These are phyloP conservation scores for Yarrowia deformans DNA, from an alignment of 805 yeast genomes.

Conservation along the genomic window DNA sequence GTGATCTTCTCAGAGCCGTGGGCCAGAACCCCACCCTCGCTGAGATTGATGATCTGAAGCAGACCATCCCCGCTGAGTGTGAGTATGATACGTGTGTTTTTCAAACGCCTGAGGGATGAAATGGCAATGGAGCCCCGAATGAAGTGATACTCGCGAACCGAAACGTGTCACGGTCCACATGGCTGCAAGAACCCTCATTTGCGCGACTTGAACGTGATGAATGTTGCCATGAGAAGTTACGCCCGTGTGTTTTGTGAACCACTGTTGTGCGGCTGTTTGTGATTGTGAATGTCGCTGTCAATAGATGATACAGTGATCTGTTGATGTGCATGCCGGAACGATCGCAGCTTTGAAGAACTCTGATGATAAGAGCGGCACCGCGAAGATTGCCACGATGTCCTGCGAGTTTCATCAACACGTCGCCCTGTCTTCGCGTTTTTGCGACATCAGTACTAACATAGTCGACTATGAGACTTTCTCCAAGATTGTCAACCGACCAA, in stretches of 20 bases:
- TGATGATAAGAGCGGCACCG: too few species aligned
- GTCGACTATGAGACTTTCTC: conserved; percentile 80
- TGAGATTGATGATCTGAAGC: conserved; percentile 72
- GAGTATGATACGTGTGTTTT: conserved; percentile 41
- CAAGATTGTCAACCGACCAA: conserved; percentile 80
- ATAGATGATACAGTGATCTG: background rate
- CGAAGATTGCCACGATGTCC: too few species aligned
- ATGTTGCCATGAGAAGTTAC: background rate
- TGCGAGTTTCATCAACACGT: too few species aligned
- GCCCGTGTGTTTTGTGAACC: background rate
- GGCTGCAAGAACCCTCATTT: background rate
- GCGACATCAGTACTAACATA: conserved; percentile 47
- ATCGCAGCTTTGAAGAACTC: too few species aligned
- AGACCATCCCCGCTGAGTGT: conserved; percentile 51
- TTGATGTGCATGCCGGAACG: too few species aligned
- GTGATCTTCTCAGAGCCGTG: conserved; percentile 93
- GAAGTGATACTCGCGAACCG: background rate
- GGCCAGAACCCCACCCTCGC: conserved; percentile 98
- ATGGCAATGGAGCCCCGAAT: background rate
- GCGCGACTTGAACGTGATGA: background rate
- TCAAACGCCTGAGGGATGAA: background rate
- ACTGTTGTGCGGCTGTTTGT: too few species aligned
- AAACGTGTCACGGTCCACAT: conserved; percentile 7
- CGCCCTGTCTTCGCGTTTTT: too few species aligned
- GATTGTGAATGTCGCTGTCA: background rate